Base-by-base conservation (phyloP, 805 yeast species). In the Nematodospora valgi region DNA sequence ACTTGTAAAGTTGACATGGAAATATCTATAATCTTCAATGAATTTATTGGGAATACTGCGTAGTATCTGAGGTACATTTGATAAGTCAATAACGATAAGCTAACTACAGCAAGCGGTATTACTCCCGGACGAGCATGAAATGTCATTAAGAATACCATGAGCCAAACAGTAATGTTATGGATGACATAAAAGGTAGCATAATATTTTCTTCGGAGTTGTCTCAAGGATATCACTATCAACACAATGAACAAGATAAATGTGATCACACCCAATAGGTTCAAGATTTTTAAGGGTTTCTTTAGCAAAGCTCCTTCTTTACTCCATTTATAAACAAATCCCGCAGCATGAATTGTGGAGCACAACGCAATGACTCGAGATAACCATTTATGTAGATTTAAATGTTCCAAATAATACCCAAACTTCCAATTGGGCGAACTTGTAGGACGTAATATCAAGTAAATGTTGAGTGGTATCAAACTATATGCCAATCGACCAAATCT, bases 51-150 rank as follows among this genome's bases (percentile, higher is more conserved):
- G 37, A 38, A 34, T 5, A 46, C 39, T n/a, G 33, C 44, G 16
- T 43, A 32, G 12, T 64, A 46, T 32, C 74, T 62, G 12, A 56
- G 46, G 8, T 50, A 45, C 4, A 70, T 35, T 39, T 72, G 79
- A 28, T 57, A 57, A 3, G 48, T 32, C 9, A 77, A 42, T 31
- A 62, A 33, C 1, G 43, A 20, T 8, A 43, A 26, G 22, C 45
- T 41, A 5, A 59, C n/a, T 3, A 43, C 21, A 3, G 56, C 39
- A 7, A 46, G 24, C 6, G 15, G 6, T 3, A 34, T 46, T 1
- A 82, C 84, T 1, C 80, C 79, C 0, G 91, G 91, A 41, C 91
- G 70, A 1, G 93, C 85, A 56, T 84, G 94, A 34, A 72, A 60
- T 1, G 68, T 64, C 4, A 76, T 65, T 16, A 76, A 44, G 1